phyloP scores from a whole-genome alignment of 225 moss, liverwort and hornwort species.

The Sphagnum contortum region DNA sequence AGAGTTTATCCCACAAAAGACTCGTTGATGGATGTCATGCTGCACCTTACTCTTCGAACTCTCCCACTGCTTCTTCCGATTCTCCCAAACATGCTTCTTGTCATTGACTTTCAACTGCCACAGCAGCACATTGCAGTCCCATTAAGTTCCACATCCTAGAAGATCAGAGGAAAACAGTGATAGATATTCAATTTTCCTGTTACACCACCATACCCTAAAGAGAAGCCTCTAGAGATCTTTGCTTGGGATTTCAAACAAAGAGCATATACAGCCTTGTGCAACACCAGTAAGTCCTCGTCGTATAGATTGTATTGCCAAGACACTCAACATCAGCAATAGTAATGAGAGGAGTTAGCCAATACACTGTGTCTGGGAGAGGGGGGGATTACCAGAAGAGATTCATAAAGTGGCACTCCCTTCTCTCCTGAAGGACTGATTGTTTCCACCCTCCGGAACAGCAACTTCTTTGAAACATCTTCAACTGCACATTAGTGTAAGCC shows the following conservation, averaged over 20 bases:
- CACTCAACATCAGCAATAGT: too few species aligned
- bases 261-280: too few species aligned
- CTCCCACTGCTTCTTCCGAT: conserved; percentile 33
- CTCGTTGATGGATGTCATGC: not conserved
- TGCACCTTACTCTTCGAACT: conserved; percentile 38
- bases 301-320: too few species aligned
- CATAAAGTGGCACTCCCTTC: conserved; percentile 43
- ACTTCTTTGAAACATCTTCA: conserved; percentile 37
- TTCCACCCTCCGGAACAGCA: conserved; percentile 77
- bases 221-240: too few species aligned
- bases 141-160: not conserved
- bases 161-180: not conserved
- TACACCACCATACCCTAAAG: too few species aligned
- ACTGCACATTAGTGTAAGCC: conserved; percentile 13
- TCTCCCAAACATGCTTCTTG: conserved; percentile 42
- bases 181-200: too few species aligned
- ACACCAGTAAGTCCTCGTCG: too few species aligned
- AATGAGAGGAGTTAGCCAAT: too few species aligned
- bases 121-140: not conserved
- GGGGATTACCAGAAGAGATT: conserved; percentile 33
- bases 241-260: too few species aligned
- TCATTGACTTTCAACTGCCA: conserved; percentile 43
- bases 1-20: too few species aligned
- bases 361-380: too few species aligned
- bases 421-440: conserved; percentile 60